Conservation (phyloP, 1,284 basidiomycete genomes). For the Sporisorium sorghi region DNA sequence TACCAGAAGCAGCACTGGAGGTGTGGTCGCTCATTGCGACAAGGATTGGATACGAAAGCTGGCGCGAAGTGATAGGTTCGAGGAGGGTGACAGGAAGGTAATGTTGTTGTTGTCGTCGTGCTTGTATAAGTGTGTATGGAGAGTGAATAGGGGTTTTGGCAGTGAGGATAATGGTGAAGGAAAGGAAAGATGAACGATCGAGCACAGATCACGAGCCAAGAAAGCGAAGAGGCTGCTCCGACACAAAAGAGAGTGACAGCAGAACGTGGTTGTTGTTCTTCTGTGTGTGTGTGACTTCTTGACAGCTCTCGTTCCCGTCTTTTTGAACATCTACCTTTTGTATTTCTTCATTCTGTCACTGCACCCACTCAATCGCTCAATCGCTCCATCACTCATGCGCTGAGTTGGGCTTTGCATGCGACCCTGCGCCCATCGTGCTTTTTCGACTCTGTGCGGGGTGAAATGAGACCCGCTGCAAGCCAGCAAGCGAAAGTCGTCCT, state of each 20-base stretch:
- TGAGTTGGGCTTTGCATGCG: slow-evolving; percentile 3
- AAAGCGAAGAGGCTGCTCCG: neutral
- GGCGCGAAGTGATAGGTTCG: neutral
- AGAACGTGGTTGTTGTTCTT: neutral
- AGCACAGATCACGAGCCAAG: neutral
- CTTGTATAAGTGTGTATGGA: neutral
- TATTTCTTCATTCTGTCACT: neutral
- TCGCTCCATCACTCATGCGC: no score
- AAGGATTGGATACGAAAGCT: neutral
- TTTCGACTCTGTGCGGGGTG: slow-evolving; percentile 1
- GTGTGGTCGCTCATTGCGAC: slow-evolving; percentile 38
- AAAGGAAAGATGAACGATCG: neutral
- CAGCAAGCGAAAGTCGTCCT: no score
- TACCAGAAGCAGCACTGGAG: slow-evolving; percentile 14
- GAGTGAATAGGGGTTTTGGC: neutral
- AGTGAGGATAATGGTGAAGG: neutral
- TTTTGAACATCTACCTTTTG: slow-evolving; percentile 24
- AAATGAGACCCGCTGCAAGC: neutral
- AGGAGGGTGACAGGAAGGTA: neutral
- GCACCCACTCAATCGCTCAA: no score
- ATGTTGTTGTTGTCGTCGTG: neutral
- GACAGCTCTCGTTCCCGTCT: slow-evolving; percentile 10
- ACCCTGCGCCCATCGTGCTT: slow-evolving; percentile 6
- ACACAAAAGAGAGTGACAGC: slow-evolving; percentile 1
- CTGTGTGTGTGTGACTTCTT: neutral